Conservation (phyloP, 2,329 filamentous ascomycete genomes). For the Colletotrichum brevisporum region DNA sequence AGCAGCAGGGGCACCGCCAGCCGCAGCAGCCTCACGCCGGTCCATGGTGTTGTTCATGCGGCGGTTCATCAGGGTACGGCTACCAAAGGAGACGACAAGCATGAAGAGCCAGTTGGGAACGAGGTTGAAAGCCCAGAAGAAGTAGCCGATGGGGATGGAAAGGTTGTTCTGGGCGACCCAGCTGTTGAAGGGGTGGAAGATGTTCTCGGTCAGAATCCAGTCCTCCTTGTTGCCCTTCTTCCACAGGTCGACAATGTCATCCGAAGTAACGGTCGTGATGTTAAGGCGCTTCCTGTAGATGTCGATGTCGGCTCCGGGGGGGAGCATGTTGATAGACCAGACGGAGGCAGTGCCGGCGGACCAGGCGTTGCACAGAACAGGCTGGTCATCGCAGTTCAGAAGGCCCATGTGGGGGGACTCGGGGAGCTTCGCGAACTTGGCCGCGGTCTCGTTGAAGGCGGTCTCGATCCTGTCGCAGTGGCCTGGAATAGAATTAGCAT, state of each 20-base stretch:
- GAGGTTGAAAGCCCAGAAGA: slow-evolving; percentile 76
- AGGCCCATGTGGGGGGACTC: slow-evolving; percentile 76
- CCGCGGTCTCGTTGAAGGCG: slow-evolving; percentile 77
- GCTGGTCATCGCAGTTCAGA: slow-evolving; percentile 82
- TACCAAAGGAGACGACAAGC: slow-evolving; percentile 80
- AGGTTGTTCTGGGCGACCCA: slow-evolving; percentile 73
- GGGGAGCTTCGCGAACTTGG: slow-evolving; percentile 72
- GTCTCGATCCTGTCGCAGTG: slow-evolving; percentile 75
- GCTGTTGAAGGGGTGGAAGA: slow-evolving; percentile 84
- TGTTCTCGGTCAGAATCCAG: slow-evolving; percentile 68
- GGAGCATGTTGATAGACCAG: slow-evolving; percentile 78
- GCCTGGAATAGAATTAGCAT: slow-evolving; percentile 59
- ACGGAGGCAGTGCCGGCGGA: slow-evolving; percentile 74
- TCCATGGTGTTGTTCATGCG: slow-evolving; percentile 43
- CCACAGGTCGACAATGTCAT: slow-evolving; percentile 73
- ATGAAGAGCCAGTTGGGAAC: slow-evolving; percentile 84
- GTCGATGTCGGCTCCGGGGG: slow-evolving; percentile 73
- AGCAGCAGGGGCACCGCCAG: slow-evolving; percentile 15
- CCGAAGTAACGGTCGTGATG: slow-evolving; percentile 75
- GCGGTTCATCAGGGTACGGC: slow-evolving; percentile 77
- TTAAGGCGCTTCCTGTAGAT: slow-evolving; percentile 78
- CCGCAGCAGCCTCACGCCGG: slow-evolving; percentile 16
- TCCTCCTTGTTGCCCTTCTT: slow-evolving; percentile 62
- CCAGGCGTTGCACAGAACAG: slow-evolving; percentile 83
- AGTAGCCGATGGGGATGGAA: slow-evolving; percentile 75